Conservation (phyloP, 139 green algal genomes). For the Diplosphaera chodatii region DNA sequence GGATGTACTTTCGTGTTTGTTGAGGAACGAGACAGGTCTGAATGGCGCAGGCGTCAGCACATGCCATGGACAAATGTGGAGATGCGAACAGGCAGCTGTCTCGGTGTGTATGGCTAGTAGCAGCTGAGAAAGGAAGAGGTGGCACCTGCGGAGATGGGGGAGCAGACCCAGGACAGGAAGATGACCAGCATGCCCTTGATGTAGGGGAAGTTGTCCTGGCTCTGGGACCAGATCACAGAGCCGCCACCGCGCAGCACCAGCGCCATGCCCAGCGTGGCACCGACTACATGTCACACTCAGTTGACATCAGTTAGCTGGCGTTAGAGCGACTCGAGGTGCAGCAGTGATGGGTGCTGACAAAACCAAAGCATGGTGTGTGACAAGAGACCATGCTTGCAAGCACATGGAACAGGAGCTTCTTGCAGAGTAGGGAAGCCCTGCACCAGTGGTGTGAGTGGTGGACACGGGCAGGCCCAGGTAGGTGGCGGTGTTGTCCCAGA, state of each 20-base stretch:
- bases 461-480: constrained; percentile 33
- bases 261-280: constrained; percentile 23
- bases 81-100: too few species aligned
- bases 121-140: too few species aligned
- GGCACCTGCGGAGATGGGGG: constrained; percentile 29
- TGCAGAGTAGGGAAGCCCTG: too few species aligned
- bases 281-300: constrained; percentile 23
- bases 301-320: neutral
- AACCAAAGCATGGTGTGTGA: neutral
- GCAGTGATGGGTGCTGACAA: neutral
- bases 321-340: too few species aligned
- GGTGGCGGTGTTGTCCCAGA: constrained; percentile 18
- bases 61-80: too few species aligned
- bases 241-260: constrained; percentile 5
- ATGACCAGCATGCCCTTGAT: constrained; percentile 32
- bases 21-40: too few species aligned
- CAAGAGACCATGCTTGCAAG: neutral
- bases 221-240: constrained; percentile 21
- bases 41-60: too few species aligned
- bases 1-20: too few species aligned
- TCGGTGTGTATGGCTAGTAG: too few species aligned
- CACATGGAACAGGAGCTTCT: too few species aligned
- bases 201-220: constrained; percentile 29
- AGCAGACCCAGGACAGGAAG: constrained; percentile 52
- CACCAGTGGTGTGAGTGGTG: constrained; percentile 32